phyloP scores from a whole-genome alignment of 2,329 filamentous ascomycete genomes.

The Raffaelea arxii region DNA sequence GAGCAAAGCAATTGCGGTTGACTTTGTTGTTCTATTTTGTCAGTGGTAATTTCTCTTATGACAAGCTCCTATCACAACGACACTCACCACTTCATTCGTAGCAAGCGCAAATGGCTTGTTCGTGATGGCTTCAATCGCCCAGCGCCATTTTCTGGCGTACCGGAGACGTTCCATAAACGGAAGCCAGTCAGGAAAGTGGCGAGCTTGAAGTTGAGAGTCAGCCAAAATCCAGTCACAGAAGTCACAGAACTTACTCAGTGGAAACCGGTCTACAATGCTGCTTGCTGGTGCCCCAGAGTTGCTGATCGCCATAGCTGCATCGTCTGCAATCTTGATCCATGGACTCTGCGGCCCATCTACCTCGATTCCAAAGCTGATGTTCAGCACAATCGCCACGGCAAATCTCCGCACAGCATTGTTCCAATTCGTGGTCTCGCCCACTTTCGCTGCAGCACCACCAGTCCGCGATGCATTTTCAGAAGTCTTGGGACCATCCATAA shows the following conservation, averaged over 20 bases:
- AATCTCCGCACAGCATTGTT: conserved; percentile 9
- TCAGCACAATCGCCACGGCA: conserved; percentile 17
- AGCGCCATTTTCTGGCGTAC: conserved; percentile 2
- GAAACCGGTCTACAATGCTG: conserved; percentile 8
- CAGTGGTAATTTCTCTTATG: too few relatives aligned
- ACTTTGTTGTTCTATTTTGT: background rate
- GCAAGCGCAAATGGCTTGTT: conserved; percentile 14
- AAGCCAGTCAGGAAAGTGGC: conserved; percentile 7
- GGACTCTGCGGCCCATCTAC: conserved; percentile 14
- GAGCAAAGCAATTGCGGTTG: conserved; percentile 3
- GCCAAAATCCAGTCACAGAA: too few relatives aligned
- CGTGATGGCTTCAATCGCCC: conserved; percentile 15
- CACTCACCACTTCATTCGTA: conserved; percentile 1
- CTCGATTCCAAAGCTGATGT: conserved; percentile 16
- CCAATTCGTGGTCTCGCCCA: conserved; percentile 5
- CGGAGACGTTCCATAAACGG: conserved; percentile 2
- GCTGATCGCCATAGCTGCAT: conserved; percentile 6
- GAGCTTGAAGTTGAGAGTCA: background rate
- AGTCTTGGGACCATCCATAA: background rate
- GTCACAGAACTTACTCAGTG: conserved; percentile 4
- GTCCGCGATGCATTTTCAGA: too few relatives aligned
- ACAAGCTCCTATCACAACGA: too few relatives aligned
- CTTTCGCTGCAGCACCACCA: too few relatives aligned
- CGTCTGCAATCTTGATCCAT: conserved; percentile 14
- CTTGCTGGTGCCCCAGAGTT: conserved; percentile 8